These are phyloP conservation scores for Lactuca sativa DNA, from an alignment of 129 eudicot genomes.

Conservation along the genomic window DNA sequence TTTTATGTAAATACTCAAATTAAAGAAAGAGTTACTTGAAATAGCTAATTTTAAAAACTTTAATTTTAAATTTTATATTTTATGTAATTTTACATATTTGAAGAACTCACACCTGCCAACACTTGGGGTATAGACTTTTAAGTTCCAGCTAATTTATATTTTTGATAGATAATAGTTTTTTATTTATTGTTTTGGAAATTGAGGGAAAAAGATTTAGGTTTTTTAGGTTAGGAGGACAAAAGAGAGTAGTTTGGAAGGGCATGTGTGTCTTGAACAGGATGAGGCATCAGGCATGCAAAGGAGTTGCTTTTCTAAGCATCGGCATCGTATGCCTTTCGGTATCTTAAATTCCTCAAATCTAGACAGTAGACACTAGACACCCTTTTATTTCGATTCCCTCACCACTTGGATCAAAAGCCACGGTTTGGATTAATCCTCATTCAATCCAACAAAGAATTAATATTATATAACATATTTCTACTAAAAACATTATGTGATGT, in stretches of 20 bases:
- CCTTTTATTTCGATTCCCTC: constrained; percentile 22
- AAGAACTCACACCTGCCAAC: too few relatives aligned
- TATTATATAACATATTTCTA: too few relatives aligned
- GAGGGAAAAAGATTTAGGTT: neutral
- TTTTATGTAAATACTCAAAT: too few relatives aligned
- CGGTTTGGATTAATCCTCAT: constrained; percentile 14
- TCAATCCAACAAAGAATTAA: neutral
- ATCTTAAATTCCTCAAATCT: constrained; percentile 31
- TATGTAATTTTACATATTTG: too few relatives aligned
- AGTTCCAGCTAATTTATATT: too few relatives aligned
- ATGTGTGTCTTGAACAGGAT: constrained; percentile 37
- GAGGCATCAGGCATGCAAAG: constrained; percentile 40
- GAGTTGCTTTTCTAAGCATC: constrained; percentile 30
- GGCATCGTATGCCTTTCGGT: constrained; percentile 40
- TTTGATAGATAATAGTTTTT: neutral
- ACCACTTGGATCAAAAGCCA: constrained; percentile 20
- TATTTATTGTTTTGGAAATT: neutral
- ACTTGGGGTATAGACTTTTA: too few relatives aligned
- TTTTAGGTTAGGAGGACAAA: neutral
- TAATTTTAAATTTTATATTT: too few relatives aligned
- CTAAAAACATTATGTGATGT: neutral
- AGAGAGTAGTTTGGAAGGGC: constrained; percentile 33
- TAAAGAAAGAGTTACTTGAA: too few relatives aligned
- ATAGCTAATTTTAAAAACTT: too few relatives aligned
- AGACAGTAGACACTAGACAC: neutral